Evolutionary conservation across 2,329 filamentous ascomycete species (phyloP), one percentile per base, ranked within the genome.

Genomic region (Verticillium alfalfae): DNA sequence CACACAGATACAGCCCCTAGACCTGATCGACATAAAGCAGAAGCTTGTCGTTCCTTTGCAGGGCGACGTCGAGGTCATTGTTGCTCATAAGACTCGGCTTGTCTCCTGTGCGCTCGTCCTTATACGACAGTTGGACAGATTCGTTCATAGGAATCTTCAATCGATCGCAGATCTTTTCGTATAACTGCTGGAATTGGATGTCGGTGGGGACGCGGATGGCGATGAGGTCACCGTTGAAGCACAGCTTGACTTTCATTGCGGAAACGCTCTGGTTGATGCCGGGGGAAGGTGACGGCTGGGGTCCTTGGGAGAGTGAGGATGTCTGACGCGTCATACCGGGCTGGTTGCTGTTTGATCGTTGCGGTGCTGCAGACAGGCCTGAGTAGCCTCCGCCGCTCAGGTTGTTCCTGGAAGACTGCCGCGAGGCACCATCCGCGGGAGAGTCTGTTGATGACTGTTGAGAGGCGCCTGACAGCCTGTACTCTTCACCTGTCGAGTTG

Each of bases 211-310:
- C 92, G 38, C 93, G 88, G 69, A 99, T 93, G 55, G 95, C 91
- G 67, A 97, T 94, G 61, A 96, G 86, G 67, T 97, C 94, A 64
- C 93, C 90, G 66, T 94, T 91, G 78, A 92, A 97, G 78, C 91
- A 95, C 60, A 97, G 89, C 78, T 98, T 98, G 73, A 98, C 91
- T 76, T 97, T 98, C 79, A 97, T 89, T 3, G 86, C 84, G 8
- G 82, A 77, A 7, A 77, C 71, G 38, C 75, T 72, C 60, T 80
- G 76, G 64, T 76, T 78, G 59, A 81, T 72, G 18, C 76, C 79
- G 0, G 80, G 80, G 10, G 81, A 80, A 62, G 88, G 74, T 6
- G 84, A 89, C 41, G 82, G 84, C 58, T 84, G 81, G 0, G 82
- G 84, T 6, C 81, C 80, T 61, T 84, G 82, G 2, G 81, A 81